Percentiles rank a stretch among this genome's conserved stretches.
These are phyloP conservation scores for Aspergillus sp. DNA, from an alignment of 2,329 filamentous ascomycete genomes.

Conservation along the genomic window DNA sequence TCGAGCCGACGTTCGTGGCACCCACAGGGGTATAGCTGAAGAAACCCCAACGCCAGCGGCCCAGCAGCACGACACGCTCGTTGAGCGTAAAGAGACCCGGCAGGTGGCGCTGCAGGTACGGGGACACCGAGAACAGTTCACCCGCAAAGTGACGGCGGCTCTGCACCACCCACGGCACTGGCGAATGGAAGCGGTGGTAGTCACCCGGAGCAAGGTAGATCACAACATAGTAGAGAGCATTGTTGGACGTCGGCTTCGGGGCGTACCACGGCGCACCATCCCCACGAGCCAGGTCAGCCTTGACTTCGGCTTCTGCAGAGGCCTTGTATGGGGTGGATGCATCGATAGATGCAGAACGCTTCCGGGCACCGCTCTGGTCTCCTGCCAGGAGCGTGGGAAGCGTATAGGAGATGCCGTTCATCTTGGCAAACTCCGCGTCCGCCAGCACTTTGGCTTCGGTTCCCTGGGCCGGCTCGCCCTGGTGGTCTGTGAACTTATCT, in stretches of 20 bases:
- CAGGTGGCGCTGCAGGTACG: conserved; percentile 88
- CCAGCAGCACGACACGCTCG: conserved; percentile 89
- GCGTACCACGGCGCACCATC: conserved; percentile 67
- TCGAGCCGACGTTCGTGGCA: conserved; percentile 95
- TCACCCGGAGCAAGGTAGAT: conserved; percentile 96
- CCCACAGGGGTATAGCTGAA: conserved; percentile 95
- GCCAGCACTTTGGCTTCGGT: conserved; percentile 69
- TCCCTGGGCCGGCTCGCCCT: conserved; percentile 34
- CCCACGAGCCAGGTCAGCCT: conserved; percentile 76
- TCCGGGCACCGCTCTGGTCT: conserved; percentile 44
- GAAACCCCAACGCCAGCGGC: conserved; percentile 95
- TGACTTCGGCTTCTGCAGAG: conserved; percentile 78
- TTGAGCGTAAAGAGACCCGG: conserved; percentile 96
- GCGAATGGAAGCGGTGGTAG: conserved; percentile 97
- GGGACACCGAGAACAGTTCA: conserved; percentile 91
- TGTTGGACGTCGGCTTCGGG: conserved; percentile 61
- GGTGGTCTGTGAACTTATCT: conserved; percentile 36
- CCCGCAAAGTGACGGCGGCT: conserved; percentile 95
- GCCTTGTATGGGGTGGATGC: conserved; percentile 69
- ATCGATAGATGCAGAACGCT: conserved; percentile 63
- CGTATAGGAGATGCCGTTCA: conserved; percentile 96
- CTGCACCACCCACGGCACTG: conserved; percentile 92
- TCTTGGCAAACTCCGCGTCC: conserved; percentile 87
- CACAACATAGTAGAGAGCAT: conserved; percentile 85
- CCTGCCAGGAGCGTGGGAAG: conserved; percentile 85